These are phyloP conservation scores for Thecaphora frezii DNA, from an alignment of 1,284 basidiomycete genomes.

Conservation along the genomic window DNA sequence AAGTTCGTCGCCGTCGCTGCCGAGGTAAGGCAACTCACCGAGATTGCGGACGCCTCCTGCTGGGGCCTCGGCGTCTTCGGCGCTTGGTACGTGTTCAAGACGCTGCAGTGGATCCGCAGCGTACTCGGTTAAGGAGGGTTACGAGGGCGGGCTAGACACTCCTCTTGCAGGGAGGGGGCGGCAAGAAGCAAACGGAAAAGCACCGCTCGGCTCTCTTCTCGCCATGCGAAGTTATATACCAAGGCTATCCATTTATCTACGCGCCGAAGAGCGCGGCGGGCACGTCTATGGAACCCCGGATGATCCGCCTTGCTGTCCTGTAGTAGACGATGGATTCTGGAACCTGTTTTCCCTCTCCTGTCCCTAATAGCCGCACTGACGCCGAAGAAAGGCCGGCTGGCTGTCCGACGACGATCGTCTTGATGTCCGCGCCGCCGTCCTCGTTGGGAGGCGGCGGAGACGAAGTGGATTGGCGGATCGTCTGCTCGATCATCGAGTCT, in stretches of 20 bases:
- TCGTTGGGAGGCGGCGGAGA: background rate
- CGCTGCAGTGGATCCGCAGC: background rate
- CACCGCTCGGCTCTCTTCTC: too few species aligned
- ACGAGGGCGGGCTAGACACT: too few species aligned
- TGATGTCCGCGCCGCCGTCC: constrained; percentile 1
- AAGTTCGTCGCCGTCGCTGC: constrained; percentile 37
- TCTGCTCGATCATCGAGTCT: constrained; percentile 27
- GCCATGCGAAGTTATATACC: background rate
- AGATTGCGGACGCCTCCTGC: constrained; percentile 35
- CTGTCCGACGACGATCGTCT: constrained; percentile 49
- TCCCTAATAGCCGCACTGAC: background rate
- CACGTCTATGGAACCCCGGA: constrained; percentile 34
- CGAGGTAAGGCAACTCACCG: constrained; percentile 25
- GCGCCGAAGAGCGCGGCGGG: constrained; percentile 1
- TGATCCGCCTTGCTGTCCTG: constrained; percentile 48
- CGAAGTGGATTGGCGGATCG: constrained; percentile 3
- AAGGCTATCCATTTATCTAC: background rate
- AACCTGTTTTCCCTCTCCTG: background rate
- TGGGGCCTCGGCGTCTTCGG: constrained; percentile 28
- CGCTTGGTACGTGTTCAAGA: constrained; percentile 8
- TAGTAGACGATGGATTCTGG: constrained; percentile 42
- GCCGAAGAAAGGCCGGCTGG: constrained; percentile 44
- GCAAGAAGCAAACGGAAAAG: too few species aligned
- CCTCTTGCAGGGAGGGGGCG: too few species aligned
- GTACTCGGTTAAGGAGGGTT: background rate